Conservation (phyloP, 192 early-diverging fungal genomes). For the Funneliformis mosseae region DNA sequence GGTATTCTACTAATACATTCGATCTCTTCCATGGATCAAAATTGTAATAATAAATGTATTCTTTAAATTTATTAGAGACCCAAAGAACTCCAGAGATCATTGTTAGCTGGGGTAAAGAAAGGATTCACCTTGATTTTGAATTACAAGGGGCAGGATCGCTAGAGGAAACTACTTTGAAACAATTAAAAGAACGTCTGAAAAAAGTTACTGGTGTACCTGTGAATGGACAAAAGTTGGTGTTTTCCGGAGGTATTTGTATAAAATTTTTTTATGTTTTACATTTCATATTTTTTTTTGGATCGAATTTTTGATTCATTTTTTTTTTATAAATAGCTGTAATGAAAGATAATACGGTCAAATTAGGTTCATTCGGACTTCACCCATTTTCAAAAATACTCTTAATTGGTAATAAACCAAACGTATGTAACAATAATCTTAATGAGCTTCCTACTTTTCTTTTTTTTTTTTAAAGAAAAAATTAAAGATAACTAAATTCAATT, state of each 20-base stretch:
- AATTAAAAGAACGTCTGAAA: conserved; percentile 75
- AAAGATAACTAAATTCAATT: not conserved
- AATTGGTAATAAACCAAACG: conserved; percentile 66
- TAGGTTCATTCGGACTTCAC: conserved; percentile 73
- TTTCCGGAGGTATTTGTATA: conserved; percentile 67
- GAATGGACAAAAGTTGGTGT: conserved; percentile 71
- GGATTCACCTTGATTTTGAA: conserved; percentile 37
- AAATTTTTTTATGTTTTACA: not conserved
- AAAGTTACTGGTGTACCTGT: conserved; percentile 75
- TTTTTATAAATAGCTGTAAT: conserved; percentile 54
- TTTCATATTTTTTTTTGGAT: not conserved
- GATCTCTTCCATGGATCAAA: not conserved
- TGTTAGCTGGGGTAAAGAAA: conserved; percentile 22
- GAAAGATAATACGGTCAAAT: conserved; percentile 74
- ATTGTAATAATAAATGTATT: not conserved
- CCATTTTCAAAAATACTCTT: conserved; percentile 74
- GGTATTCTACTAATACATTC: not conserved
- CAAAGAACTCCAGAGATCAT: not conserved
- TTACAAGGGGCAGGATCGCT: conserved; percentile 41
- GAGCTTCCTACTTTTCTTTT: too few relatives aligned
- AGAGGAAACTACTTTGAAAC: conserved; percentile 63
- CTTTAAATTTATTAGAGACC: not conserved
- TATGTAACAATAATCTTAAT: conserved; percentile 38
- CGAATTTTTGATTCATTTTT: not conserved
- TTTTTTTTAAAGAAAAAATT: not conserved